Conservation (phyloP, 352 stramenopile species). For the Phytophthora constricta region DNA sequence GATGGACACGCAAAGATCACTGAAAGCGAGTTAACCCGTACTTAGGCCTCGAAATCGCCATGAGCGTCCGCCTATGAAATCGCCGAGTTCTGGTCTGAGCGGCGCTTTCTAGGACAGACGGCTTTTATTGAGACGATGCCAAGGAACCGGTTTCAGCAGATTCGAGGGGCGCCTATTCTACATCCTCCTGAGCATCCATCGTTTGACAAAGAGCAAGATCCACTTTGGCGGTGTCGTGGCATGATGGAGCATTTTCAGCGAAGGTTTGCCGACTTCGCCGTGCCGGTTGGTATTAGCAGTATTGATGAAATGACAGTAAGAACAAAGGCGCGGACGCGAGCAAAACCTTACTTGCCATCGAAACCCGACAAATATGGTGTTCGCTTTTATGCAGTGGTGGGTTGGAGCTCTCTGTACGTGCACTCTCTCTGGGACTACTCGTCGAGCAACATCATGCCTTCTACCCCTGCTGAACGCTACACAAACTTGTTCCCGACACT, state of each 20-base stretch:
- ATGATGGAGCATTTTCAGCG: slow-evolving; percentile 16
- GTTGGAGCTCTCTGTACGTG: slow-evolving; percentile 2
- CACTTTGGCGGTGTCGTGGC: slow-evolving; percentile 1
- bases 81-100: slow-evolving; percentile 12
- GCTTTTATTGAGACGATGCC: no score
- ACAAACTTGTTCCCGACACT: no score
- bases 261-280: slow-evolving; percentile 5
- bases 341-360: no score
- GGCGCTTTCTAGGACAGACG: slow-evolving; percentile 5
- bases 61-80: slow-evolving; percentile 15
- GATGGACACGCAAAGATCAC: no score
- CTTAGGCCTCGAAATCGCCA: slow-evolving; percentile 16
- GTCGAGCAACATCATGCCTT: not conserved
- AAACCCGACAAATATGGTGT: slow-evolving; percentile 15
- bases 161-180: not conserved
- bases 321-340: no score
- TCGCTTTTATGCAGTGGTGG: slow-evolving; percentile 15
- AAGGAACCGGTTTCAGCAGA: slow-evolving; percentile 14
- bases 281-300: slow-evolving; percentile 14
- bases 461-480: slow-evolving; percentile 1
- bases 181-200: slow-evolving; percentile 11
- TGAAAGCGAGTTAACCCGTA: no score
- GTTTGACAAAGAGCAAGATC: not conserved
- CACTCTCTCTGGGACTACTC: slow-evolving; percentile 3
- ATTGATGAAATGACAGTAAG: slow-evolving; percentile 16